A percentile compares a stretch with the other conserved stretches of the same genome.
These are phyloP conservation scores for Rhizodiscina lignyota DNA, from an alignment of 495 filamentous ascomycete genomes.

Conservation along the genomic window DNA sequence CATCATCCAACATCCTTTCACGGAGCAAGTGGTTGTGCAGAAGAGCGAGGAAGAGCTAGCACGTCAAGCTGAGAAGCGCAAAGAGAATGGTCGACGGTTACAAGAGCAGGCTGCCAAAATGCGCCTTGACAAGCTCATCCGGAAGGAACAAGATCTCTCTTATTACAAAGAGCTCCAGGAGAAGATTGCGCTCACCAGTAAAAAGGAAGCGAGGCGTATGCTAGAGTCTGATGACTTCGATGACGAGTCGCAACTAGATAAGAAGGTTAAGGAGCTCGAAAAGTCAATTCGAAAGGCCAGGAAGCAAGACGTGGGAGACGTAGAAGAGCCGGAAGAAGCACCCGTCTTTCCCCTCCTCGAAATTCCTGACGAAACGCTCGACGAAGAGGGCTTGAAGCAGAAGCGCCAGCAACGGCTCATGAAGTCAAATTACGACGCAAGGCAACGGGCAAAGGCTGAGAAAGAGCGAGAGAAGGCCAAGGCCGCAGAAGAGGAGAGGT, in stretches of 20 bases:
- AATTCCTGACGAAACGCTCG: constrained; percentile 76
- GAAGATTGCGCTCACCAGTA: constrained; percentile 46
- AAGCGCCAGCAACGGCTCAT: constrained; percentile 83
- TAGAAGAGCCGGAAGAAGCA: constrained; percentile 61
- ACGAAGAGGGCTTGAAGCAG: constrained; percentile 75
- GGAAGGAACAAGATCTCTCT: constrained; percentile 88
- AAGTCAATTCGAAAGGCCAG: constrained; percentile 71
- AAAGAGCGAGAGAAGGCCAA: constrained; percentile 83
- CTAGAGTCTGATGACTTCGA: constrained; percentile 84
- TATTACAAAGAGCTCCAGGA: constrained; percentile 74
- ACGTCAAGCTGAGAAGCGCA: constrained; percentile 73
- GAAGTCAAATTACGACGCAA: constrained; percentile 86
- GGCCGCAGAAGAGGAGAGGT: constrained; percentile 60
- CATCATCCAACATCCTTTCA: constrained; percentile 83
- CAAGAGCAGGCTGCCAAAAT: constrained; percentile 97
- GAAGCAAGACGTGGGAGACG: constrained; percentile 80
- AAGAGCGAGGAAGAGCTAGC: constrained; percentile 89
- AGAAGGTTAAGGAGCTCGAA: constrained; percentile 71
- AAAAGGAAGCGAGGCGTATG: constrained; percentile 75
- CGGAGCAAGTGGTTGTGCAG: constrained; percentile 70
- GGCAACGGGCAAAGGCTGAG: constrained; percentile 81
- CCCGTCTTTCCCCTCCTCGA: constrained; percentile 80
- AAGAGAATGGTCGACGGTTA: constrained; percentile 76
- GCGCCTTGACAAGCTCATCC: constrained; percentile 82
- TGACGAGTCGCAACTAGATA: constrained; percentile 69